Percentiles rank a stretch among this genome's conserved stretches.
Conservation (phyloP, 1,139 yeast species). For the Diutina scorzettiae region DNA sequence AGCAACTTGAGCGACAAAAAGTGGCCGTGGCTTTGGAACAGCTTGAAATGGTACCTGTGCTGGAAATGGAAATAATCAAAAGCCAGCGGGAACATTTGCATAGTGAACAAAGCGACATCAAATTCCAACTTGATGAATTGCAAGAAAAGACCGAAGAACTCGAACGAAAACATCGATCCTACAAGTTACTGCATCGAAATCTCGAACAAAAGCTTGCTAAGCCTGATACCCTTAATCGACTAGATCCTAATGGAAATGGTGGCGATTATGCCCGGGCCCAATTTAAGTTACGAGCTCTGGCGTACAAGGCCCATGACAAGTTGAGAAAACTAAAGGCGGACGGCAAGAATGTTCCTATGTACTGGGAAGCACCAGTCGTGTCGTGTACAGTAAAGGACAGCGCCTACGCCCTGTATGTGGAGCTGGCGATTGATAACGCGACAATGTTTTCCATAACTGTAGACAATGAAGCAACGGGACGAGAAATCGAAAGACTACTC, state of each 20-base stretch:
- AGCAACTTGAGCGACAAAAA: conserved; percentile 11
- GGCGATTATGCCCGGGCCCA: background rate
- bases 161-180: conserved; percentile 9
- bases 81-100: conserved; percentile 11
- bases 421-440: conserved; percentile 41
- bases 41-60: conserved; percentile 13
- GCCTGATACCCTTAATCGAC: background rate
- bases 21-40: conserved; percentile 10
- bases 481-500: conserved; percentile 22
- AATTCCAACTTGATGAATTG: conserved; percentile 2
- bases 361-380: conserved; percentile 71
- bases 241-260: conserved; percentile 1
- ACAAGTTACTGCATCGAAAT: background rate
- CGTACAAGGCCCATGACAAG: background rate
- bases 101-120: conserved; percentile 10
- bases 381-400: conserved; percentile 44
- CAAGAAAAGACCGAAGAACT: conserved; percentile 7
- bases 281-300: background rate
- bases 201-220: background rate
- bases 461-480: conserved; percentile 29
- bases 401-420: conserved; percentile 42
- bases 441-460: conserved; percentile 40
- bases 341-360: conserved; percentile 10
- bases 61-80: conserved; percentile 11
- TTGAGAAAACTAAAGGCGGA: background rate